Percentiles rank a stretch among this genome's conserved stretches.
Evolutionary conservation across 306 rosid genomes (phyloP).

Genomic region (Prunus dulcis): DNA sequence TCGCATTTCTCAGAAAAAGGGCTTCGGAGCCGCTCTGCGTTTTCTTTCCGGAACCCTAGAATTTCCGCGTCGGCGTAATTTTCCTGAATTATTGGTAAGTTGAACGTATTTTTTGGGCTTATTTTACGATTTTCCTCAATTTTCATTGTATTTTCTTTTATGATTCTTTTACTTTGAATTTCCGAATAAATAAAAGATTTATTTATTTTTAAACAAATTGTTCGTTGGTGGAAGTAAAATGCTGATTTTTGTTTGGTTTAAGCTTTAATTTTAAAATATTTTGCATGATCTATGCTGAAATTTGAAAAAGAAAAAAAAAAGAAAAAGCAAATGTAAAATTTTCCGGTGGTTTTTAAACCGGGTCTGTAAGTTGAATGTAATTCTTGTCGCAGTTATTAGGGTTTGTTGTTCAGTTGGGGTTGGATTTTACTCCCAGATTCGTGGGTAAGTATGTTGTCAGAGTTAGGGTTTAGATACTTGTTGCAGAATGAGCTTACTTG

Average conservation of each 20-base stretch:
- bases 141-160: conserved; percentile 6
- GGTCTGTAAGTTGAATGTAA: conserved; percentile 1
- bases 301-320: background rate
- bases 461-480: background rate
- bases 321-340: background rate
- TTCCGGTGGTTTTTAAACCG: background rate
- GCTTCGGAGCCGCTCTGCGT: conserved; percentile 22
- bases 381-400: conserved; percentile 18
- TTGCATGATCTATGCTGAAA: conserved; percentile 8
- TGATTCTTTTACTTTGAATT: conserved; percentile 24
- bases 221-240: conserved; percentile 13
- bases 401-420: conserved; percentile 4
- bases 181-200: conserved; percentile 1
- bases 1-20: conserved; percentile 27
- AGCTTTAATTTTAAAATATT: background rate
- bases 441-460: background rate
- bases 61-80: conserved; percentile 32
- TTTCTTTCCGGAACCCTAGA: conserved; percentile 36
- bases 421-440: conserved; percentile 7
- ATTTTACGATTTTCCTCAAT: conserved; percentile 21
- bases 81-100: conserved; percentile 48
- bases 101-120: conserved; percentile 10
- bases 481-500: conserved; percentile 13
- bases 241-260: conserved; percentile 15
- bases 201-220: conserved; percentile 5